Evolutionary conservation across 2,329 filamentous ascomycete species (phyloP), one percentile per base, ranked within the genome.

Genomic region (Penicillium decumbens): DNA sequence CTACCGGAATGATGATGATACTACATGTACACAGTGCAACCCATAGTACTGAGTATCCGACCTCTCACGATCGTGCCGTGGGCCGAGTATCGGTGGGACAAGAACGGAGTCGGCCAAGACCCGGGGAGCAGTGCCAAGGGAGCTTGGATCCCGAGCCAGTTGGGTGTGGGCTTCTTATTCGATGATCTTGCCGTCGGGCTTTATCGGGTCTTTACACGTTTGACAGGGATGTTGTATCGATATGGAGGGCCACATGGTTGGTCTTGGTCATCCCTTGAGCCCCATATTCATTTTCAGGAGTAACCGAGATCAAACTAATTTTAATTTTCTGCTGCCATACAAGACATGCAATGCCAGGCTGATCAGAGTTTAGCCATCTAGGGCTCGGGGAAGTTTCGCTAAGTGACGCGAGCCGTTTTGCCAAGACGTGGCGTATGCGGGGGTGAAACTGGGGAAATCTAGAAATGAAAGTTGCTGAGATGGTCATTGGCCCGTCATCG

Each of bases 61-160:
- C 25, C n/a, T 27, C 4, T 7, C 30, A 30, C 13, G 13, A 24
- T 35, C 27, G 9, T 9, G 24, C 25, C 25, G 35, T 46, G 28
- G 27, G 29, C 45, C 52, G 48, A 54, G n/a, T 13, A 46, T 57
- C 49, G 49, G 48, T 41, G 46, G 32, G 40, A 51, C 42, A 45
- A 24, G 28, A 23, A 50, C 29, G 39, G 41, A 32, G 43, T 20
- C 39, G 51, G 47, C 54, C 39, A 57, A 55, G 55, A 23, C 9
- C 43, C 50, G 52, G 49, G 41, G 45, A 35, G 35, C 30, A 50
- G 35, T 12, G 51, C 56, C 56, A 57, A 55, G 57, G 38, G 50
- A 57, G 56, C 57, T 60, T 60, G 50, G 48, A 44, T 57, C 47
- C 45, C 48, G 44, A 49, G 13, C 30, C 3, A 15, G n/a, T 33